Base-by-base conservation (phyloP, 257 asterid genomes). In the Knoxia roxburghii region DNA sequence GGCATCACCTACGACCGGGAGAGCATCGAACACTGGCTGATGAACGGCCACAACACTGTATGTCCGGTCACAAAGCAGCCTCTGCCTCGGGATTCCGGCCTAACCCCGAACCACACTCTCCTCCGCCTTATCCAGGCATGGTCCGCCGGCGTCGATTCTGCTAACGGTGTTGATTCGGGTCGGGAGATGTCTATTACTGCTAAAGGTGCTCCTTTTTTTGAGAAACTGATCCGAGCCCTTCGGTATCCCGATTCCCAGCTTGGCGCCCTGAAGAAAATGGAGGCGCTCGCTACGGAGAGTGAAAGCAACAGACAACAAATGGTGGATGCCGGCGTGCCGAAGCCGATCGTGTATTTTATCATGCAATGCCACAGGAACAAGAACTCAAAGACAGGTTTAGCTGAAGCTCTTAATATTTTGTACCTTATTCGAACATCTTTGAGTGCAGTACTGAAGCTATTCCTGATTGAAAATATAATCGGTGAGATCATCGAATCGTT, bases 1-100 rank as follows among this genome's bases (percentile, higher is more conserved):
- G 93, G 96, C 4, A 88, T 88, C 45, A 82, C 96, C 17, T 88
- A 88, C 66, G 96, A 88, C 53, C 77, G 91, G 4, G 85, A 79
- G 9, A 79, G 81, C 77, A 88, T 88, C 46, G 89, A 88, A 27
- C 64, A 67, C 1, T 86, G 93, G 90, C 71, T 86, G 7, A 58
- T 70, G 48, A 21, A 72, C 26, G 62, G 39, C 39, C 72, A 67
- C 50, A 78, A 75, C 77, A 63, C 74, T 1, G 73, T 72, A 1
- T 88, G 96, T 72, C 96, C 91, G 24, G 89, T 83, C 40, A 88
- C 89, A 9, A 88, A 84, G 30, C 89, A 82, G 43, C 53, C 74
- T 2, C 61, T 88, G 50, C 70, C 81, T 0, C 37, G 5, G 15
- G 79, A 53, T 56, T 33, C 82, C 2, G 77, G 70, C 54, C 58